These are phyloP conservation scores for Thermothelomyces thermophilus DNA, from an alignment of 2,329 filamentous ascomycete species.

Conservation along the genomic window DNA sequence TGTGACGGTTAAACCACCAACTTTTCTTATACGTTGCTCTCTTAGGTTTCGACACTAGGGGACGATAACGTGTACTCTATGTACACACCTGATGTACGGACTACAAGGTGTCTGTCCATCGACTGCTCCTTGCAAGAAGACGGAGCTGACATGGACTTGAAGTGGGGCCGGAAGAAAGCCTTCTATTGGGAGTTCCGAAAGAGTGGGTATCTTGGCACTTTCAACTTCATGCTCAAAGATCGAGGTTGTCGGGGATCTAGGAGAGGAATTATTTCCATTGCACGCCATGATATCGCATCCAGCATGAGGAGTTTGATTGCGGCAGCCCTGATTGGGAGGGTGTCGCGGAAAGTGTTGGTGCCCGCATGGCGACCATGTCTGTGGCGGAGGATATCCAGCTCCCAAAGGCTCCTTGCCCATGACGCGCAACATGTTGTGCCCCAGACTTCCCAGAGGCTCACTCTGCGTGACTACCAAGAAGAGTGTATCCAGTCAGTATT, in stretches of 20 bases:
- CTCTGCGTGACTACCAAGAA: constrained; percentile 70
- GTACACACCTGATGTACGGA: too few species aligned
- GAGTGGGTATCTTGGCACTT: too few species aligned
- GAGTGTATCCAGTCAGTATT: constrained; percentile 84
- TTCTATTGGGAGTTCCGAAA: too few species aligned
- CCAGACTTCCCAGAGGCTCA: not conserved
- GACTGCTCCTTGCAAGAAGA: too few species aligned
- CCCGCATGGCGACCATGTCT: not conserved
- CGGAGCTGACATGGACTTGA: too few species aligned
- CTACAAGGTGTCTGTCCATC: too few species aligned
- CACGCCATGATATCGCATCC: not conserved
- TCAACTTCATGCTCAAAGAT: not conserved
- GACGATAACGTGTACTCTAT: too few species aligned
- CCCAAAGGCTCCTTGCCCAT: not conserved
- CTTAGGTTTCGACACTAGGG: too few species aligned
- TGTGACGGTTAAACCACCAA: too few species aligned
- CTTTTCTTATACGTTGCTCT: too few species aligned
- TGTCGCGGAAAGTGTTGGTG: not conserved
- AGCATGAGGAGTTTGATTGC: constrained; percentile 7
- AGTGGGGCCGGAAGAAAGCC: too few species aligned
- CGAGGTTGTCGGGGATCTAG: too few species aligned
- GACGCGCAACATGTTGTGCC: not conserved
- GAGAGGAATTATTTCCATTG: not conserved
- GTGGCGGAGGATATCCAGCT: constrained; percentile 6
- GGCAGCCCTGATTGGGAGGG: not conserved